These are phyloP conservation scores for Backusella mclennaniae DNA, from an alignment of 192 early-diverging fungal species.

Conservation along the genomic window DNA sequence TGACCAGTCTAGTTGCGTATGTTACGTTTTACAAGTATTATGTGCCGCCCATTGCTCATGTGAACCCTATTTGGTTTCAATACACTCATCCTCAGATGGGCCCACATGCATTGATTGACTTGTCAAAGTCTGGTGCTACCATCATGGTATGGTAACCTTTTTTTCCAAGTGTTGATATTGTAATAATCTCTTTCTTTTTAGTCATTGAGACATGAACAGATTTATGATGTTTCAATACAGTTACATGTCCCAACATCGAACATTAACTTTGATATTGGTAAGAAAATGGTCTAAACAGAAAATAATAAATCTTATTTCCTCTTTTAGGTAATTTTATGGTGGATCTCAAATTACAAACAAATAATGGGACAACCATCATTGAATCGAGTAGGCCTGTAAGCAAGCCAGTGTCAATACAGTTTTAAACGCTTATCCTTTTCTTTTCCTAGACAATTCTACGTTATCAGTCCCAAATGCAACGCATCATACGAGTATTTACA, in stretches of 20 bases:
- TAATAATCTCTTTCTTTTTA: background rate
- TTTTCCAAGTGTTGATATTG: background rate
- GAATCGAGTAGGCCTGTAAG: conserved; percentile 49
- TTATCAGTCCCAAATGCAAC: conserved; percentile 30
- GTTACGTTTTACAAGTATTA: conserved; percentile 17
- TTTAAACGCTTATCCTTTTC: background rate
- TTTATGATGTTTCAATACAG: conserved; percentile 18
- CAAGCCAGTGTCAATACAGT: background rate
- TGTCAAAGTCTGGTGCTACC: background rate
- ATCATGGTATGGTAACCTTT: background rate
- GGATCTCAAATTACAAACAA: conserved; percentile 22
- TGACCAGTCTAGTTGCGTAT: conserved; percentile 13
- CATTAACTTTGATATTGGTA: conserved; percentile 27
- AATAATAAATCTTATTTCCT: background rate
- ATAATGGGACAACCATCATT: conserved; percentile 37
- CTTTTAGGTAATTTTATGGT: conserved; percentile 46
- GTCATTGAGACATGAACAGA: conserved; percentile 26
- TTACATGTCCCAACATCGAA: conserved; percentile 31
- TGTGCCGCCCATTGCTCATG: conserved; percentile 21
- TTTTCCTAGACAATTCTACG: conserved; percentile 28
- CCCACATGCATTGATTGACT: background rate
- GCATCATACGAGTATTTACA: conserved; percentile 25
- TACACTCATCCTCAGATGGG: background rate
- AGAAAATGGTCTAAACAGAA: background rate
- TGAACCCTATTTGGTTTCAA: conserved; percentile 23